Percentiles rank a stretch among this genome's conserved stretches.
Evolutionary conservation across 2,329 filamentous ascomycete species (phyloP).

Genomic region (Apiospora marii): DNA sequence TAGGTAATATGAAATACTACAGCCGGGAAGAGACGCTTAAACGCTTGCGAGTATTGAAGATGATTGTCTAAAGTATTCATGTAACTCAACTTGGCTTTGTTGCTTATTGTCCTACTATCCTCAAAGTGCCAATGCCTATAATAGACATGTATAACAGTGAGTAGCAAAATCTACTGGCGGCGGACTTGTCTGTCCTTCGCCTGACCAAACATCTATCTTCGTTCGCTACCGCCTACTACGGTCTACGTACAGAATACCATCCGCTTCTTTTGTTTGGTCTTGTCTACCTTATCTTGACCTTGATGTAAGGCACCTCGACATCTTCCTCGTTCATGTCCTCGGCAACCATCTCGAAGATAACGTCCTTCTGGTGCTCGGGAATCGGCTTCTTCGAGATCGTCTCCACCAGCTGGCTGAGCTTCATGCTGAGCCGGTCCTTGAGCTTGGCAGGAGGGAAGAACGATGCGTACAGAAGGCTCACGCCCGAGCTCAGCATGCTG

Average conservation of each 20-base stretch:
- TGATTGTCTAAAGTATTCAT: not conserved
- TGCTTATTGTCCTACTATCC: not conserved
- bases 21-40: not conserved
- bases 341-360: constrained; percentile 95
- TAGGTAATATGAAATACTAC: not conserved
- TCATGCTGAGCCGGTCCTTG: constrained; percentile 83
- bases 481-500: constrained; percentile 96
- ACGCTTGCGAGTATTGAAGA: not conserved
- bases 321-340: constrained; percentile 91
- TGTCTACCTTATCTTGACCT: constrained; percentile 72
- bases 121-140: not conserved
- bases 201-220: not conserved
- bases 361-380: constrained; percentile 89
- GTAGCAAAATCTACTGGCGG: constrained; percentile 1
- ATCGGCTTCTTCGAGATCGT: constrained; percentile 91
- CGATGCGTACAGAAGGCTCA: constrained; percentile 90
- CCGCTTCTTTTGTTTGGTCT: not conserved
- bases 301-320: constrained; percentile 96
- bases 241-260: not conserved
- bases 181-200: not conserved
- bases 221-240: not conserved
- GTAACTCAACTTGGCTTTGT: not conserved
- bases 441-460: constrained; percentile 85
- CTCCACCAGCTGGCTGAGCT: constrained; percentile 88
- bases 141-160: not conserved